A percentile compares a stretch with the other conserved stretches of the same genome.
These are phyloP conservation scores for Acanthamoeba culbertsoni DNA, from an alignment of 208 protist genomes.

Conservation along the genomic window DNA sequence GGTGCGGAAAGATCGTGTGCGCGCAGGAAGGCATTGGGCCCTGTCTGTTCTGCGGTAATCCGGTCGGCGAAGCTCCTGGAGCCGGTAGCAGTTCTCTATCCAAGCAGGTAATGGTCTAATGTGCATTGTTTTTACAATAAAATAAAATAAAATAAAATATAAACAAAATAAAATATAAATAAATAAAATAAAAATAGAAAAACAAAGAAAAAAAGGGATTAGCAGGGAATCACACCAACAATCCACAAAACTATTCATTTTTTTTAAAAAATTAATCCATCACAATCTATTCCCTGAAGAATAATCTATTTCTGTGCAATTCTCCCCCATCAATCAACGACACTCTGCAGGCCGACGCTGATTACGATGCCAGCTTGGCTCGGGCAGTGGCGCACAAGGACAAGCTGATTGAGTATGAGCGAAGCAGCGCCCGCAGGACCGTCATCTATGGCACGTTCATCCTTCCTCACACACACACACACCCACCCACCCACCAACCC, in stretches of 20 bases:
- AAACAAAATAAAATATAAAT: too few relatives aligned
- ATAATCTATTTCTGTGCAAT: neutral
- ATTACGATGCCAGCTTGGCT: slow-evolving; percentile 11
- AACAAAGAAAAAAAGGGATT: too few relatives aligned
- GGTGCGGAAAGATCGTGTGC: slow-evolving; percentile 52
- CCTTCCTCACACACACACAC: too few relatives aligned
- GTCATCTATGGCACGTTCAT: neutral
- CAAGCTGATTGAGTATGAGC: slow-evolving; percentile 37
- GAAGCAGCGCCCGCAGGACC: slow-evolving; percentile 23
- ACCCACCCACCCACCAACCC: too few relatives aligned
- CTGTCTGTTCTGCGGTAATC: slow-evolving; percentile 8
- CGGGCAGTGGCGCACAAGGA: slow-evolving; percentile 28
- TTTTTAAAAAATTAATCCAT: too few relatives aligned
- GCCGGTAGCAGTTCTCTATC: neutral
- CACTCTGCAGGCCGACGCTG: neutral
- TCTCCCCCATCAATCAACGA: neutral
- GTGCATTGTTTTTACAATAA: too few relatives aligned
- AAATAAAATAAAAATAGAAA: too few relatives aligned
- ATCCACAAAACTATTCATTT: too few relatives aligned
- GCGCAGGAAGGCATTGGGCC: slow-evolving; percentile 16
- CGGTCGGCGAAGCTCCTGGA: neutral
- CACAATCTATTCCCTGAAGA: neutral
- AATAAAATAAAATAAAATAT: too few relatives aligned
- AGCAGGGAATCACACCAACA: too few relatives aligned
- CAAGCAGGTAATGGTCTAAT: neutral